Conservation (phyloP, 768 basidiomycete species). For the Myochromella boudieri region DNA sequence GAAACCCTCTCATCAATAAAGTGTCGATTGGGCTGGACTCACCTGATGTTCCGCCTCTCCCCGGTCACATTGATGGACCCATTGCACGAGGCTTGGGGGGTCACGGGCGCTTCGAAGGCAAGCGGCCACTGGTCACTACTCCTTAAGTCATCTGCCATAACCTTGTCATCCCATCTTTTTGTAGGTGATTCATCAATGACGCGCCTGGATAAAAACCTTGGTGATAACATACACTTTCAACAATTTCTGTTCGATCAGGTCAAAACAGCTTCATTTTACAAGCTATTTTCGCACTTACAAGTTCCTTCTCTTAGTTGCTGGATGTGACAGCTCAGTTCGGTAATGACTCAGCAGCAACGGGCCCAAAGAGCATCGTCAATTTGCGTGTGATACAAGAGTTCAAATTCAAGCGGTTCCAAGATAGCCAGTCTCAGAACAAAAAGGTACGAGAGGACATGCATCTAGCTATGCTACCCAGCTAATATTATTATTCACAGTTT, state of each 20-base stretch:
- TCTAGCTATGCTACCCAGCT: background rate
- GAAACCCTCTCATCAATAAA: background rate
- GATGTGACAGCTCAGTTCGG: background rate
- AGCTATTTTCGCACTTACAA: background rate
- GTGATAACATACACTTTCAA: background rate
- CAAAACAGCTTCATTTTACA: background rate
- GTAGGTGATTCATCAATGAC: background rate
- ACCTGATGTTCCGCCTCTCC: background rate
- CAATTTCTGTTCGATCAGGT: background rate
- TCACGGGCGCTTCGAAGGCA: background rate
- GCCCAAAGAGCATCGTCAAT: background rate
- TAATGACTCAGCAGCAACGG: background rate
- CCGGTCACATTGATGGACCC: background rate
- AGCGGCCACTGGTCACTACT: background rate
- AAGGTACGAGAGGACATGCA: background rate
- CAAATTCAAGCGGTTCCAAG: background rate
- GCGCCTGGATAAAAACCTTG: background rate
- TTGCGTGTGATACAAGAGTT: background rate
- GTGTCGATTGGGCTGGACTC: background rate
- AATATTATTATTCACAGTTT: no score
- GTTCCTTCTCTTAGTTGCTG: background rate
- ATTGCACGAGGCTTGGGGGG: background rate
- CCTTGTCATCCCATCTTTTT: background rate
- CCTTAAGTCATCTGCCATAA: background rate
- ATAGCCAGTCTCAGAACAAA: background rate